phyloP scores from a whole-genome alignment of 148 eudicot genomes.

The Camellia japonica region DNA sequence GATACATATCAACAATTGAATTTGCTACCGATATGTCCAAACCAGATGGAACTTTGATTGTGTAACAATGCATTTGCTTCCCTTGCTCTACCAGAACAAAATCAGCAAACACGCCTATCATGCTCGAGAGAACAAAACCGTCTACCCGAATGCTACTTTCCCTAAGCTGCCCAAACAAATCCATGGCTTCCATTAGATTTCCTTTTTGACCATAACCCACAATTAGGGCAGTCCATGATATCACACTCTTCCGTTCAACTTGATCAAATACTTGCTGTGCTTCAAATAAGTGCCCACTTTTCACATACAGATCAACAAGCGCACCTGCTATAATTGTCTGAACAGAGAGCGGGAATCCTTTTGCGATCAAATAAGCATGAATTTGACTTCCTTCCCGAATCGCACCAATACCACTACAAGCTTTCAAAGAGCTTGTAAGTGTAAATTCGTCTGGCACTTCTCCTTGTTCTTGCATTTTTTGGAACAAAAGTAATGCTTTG shows the following conservation, averaged over 20 bases:
- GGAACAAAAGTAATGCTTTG: constrained; percentile 39
- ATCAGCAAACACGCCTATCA: constrained; percentile 79
- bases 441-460: constrained; percentile 66
- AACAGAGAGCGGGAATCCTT: constrained; percentile 39
- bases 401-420: constrained; percentile 48
- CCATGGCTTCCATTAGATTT: constrained; percentile 47
- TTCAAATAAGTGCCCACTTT: constrained; percentile 50
- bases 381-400: constrained; percentile 53
- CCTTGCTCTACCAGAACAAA: constrained; percentile 76
- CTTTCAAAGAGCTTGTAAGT: constrained; percentile 72
- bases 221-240: constrained; percentile 69
- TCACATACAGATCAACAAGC: constrained; percentile 76
- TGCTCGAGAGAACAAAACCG: constrained; percentile 60
- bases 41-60: constrained; percentile 52
- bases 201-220: constrained; percentile 74
- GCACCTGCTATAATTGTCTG: constrained; percentile 61
- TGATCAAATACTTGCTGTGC: constrained; percentile 58
- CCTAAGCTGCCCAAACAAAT: constrained; percentile 62
- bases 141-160: constrained; percentile 41
- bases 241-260: constrained; percentile 52
- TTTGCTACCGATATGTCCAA: constrained; percentile 58
- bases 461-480: constrained; percentile 47
- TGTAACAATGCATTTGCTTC: constrained; percentile 67
- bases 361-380: constrained; percentile 54
- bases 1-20: constrained; percentile 74